Evolutionary conservation across 129 eudicot species (phyloP).

Genomic region (Arctium lappa): DNA sequence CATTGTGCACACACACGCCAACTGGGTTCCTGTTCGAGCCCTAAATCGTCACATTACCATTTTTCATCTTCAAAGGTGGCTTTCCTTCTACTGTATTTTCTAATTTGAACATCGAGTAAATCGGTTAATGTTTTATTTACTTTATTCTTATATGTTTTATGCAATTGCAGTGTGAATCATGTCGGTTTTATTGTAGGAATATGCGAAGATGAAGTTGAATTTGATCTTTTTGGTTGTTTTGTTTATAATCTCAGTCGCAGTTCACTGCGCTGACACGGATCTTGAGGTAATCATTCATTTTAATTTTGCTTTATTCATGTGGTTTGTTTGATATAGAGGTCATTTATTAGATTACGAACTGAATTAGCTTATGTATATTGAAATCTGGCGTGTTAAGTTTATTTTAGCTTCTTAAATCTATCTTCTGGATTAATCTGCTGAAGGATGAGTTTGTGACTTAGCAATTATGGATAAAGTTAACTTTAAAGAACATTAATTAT

Average conservation of each 20-base stretch:
- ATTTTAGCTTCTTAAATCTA: neutral
- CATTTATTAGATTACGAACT: neutral
- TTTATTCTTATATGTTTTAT: neutral
- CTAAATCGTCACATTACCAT: conserved; percentile 21
- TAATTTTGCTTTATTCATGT: neutral
- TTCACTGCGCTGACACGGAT: conserved; percentile 34
- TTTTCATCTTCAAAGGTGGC: conserved; percentile 26
- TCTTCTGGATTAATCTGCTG: neutral
- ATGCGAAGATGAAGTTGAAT: conserved; percentile 36
- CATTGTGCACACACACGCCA: conserved; percentile 9
- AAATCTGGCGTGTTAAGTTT: conserved; percentile 1
- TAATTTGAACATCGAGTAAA: neutral
- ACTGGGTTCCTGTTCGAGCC: conserved; percentile 28
- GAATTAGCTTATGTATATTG: neutral
- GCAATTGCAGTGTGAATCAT: conserved; percentile 17
- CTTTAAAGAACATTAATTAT: neutral
- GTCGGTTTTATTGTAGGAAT: conserved; percentile 5
- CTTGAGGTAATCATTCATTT: conserved; percentile 38
- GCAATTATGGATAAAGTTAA: neutral
- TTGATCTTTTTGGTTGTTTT: conserved; percentile 27
- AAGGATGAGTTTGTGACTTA: neutral
- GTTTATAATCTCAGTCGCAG: conserved; percentile 29
- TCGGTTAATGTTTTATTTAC: neutral
- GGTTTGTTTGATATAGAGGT: neutral
- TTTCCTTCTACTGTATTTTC: neutral